These are phyloP conservation scores for Aspergillus texensis DNA, from an alignment of 2,329 filamentous ascomycete genomes.

Conservation along the genomic window DNA sequence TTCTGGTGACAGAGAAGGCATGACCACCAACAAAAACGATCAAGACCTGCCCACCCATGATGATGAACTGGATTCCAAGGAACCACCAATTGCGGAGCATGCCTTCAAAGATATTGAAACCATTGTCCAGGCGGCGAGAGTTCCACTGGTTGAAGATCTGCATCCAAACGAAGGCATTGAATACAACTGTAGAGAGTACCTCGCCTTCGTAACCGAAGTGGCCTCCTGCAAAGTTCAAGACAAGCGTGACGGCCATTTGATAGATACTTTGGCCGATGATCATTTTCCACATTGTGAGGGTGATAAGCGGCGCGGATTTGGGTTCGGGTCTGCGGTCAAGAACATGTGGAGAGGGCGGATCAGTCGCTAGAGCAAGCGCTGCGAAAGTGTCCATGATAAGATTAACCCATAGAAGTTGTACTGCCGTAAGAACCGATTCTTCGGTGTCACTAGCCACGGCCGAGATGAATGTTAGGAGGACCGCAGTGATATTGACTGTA, in stretches of 20 bases:
- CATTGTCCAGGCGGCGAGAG: slow-evolving; percentile 48
- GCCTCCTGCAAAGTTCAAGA: slow-evolving; percentile 50
- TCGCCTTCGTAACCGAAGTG: slow-evolving; percentile 31
- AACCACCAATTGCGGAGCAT: slow-evolving; percentile 49
- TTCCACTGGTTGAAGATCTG: slow-evolving; percentile 56
- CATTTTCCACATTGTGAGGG: slow-evolving; percentile 51
- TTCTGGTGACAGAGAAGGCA: slow-evolving; percentile 64
- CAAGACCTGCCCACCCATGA: slow-evolving; percentile 69
- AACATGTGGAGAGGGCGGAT: slow-evolving; percentile 61
- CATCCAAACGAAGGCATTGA: slow-evolving; percentile 52
- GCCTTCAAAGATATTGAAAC: slow-evolving; percentile 49
- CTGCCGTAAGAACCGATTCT: slow-evolving; percentile 64
- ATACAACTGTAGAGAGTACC: slow-evolving; percentile 42
- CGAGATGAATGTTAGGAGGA: slow-evolving; percentile 66
- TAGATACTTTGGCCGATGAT: slow-evolving; percentile 48
- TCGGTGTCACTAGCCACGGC: slow-evolving; percentile 60
- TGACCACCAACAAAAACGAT: slow-evolving; percentile 71
- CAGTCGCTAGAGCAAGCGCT: slow-evolving; percentile 66
- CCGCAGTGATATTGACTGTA: slow-evolving; percentile 68
- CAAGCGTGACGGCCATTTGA: slow-evolving; percentile 45
- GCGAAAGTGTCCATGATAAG: slow-evolving; percentile 72
- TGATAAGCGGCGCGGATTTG: slow-evolving; percentile 50
- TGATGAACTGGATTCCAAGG: slow-evolving; percentile 66
- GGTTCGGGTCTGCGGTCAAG: slow-evolving; percentile 56
- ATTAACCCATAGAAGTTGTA: slow-evolving; percentile 70